Percentiles rank a stretch among this genome's conserved stretches.
These are phyloP conservation scores for Petrea volubilis DNA, from an alignment of 257 asterid species.

Conservation along the genomic window DNA sequence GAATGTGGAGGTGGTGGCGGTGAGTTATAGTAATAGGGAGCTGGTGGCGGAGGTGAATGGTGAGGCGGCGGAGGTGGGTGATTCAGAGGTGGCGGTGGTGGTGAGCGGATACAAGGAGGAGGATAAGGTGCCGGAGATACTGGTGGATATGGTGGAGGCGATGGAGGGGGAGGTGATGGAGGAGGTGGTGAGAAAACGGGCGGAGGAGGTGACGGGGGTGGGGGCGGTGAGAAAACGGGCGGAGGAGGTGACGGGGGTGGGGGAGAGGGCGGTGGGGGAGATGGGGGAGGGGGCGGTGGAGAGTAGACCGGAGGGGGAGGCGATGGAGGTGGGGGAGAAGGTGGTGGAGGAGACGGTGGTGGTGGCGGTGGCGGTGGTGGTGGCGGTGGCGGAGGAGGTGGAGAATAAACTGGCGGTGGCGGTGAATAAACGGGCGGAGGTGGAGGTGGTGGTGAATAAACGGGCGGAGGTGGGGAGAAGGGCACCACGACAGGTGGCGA, in stretches of 20 bases:
- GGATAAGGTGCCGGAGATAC: conserved; percentile 32
- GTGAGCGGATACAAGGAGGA: conserved; percentile 32
- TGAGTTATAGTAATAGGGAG: conserved; percentile 33
- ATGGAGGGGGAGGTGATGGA: conserved; percentile 42
- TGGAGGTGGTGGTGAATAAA: conserved; percentile 23
- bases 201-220: conserved; percentile 34
- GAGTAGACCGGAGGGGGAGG: conserved; percentile 29
- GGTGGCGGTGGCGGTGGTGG: conserved; percentile 13
- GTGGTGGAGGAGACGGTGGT: conserved; percentile 28
- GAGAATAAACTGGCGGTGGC: conserved; percentile 13
- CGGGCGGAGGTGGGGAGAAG: conserved; percentile 31
- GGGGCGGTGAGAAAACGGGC: conserved; percentile 44
- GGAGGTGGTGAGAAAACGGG: conserved; percentile 45
- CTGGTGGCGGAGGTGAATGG: conserved; percentile 46
- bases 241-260: conserved; percentile 36
- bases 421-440: conserved; percentile 30
- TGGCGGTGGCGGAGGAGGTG: conserved; percentile 20
- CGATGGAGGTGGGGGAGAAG: conserved; percentile 12
- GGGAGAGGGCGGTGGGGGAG: conserved; percentile 38
- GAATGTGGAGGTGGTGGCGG: conserved; percentile 42
- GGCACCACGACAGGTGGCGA: conserved; percentile 25
- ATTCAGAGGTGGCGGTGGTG: conserved; percentile 37
- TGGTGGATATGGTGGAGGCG: conserved; percentile 32
- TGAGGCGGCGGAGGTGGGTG: conserved; percentile 38
- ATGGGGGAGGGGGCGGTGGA: conserved; percentile 31